Percentiles rank a stretch among this genome's conserved stretches.
phyloP scores from a whole-genome alignment of 306 rosid species.

The Pterocarpus macrocarpus region DNA sequence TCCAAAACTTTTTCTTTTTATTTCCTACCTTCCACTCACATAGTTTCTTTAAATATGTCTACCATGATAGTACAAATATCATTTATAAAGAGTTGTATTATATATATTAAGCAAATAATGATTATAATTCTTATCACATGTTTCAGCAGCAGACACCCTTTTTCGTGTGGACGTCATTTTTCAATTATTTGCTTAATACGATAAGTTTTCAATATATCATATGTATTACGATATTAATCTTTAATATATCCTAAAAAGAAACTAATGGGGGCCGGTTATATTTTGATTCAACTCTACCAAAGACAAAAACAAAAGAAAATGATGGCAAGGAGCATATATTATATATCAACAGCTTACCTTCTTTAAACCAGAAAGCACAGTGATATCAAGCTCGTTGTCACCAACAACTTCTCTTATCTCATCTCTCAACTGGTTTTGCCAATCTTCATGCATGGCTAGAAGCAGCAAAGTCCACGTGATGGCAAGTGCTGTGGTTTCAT shows the following conservation, averaged over 20 bases:
- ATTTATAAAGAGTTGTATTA: not conserved
- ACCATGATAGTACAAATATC: no score
- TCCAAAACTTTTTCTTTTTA: no score
- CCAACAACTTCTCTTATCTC: conserved; percentile 77
- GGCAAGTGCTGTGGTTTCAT: conserved; percentile 92
- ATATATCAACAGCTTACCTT: conserved; percentile 57
- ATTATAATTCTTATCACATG: not conserved
- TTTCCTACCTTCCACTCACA: no score
- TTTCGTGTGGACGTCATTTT: not conserved
- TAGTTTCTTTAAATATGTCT: no score
- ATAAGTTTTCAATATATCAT: no score
- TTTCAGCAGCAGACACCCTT: not conserved
- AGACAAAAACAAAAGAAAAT: no score
- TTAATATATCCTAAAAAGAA: not conserved
- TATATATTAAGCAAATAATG: not conserved
- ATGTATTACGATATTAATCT: no score
- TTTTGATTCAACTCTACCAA: no score
- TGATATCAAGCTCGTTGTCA: conserved; percentile 55
- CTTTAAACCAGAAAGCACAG: conserved; percentile 62
- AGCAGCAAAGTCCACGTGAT: conserved; percentile 86
- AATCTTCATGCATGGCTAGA: conserved; percentile 70
- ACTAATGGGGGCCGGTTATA: no score
- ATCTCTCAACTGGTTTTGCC: conserved; percentile 80
- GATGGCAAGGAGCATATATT: not conserved
- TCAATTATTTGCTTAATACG: not conserved